Evolutionary conservation across 106 monocot genomes (phyloP).

Genomic region (Acanthochlamys bracteata): DNA sequence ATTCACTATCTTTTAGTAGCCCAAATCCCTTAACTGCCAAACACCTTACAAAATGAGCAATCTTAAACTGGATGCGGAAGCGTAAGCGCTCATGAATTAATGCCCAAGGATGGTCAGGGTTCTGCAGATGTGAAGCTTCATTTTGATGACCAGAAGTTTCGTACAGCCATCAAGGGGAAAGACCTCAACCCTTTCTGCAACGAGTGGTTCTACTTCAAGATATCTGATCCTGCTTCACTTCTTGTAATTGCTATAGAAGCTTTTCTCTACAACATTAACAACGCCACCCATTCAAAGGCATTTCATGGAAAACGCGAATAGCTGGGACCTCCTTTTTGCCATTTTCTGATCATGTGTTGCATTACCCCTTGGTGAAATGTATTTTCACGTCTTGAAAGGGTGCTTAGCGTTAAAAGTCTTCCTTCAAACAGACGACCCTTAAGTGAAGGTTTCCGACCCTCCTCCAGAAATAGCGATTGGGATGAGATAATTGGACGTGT

Average conservation of each 20-base stretch:
- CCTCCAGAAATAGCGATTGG: constrained; percentile 29
- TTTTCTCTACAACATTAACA: constrained; percentile 47
- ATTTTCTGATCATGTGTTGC: constrained; percentile 48
- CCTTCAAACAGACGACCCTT: constrained; percentile 73
- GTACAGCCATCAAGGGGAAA: constrained; percentile 58
- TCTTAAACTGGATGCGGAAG: constrained; percentile 64
- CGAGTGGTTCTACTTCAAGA: constrained; percentile 44
- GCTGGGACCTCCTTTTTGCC: constrained; percentile 70
- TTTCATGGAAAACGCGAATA: constrained; percentile 62
- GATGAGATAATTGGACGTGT: too few species aligned
- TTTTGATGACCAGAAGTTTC: constrained; percentile 68
- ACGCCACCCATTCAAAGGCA: constrained; percentile 26
- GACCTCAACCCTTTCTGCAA: constrained; percentile 35
- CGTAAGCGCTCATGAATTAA: constrained; percentile 11
- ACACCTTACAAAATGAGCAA: constrained; percentile 37
- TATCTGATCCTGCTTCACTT: constrained; percentile 52
- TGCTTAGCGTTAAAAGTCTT: constrained; percentile 14
- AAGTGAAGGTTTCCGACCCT: constrained; percentile 53
- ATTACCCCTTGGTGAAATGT: constrained; percentile 68
- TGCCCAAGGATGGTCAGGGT: constrained; percentile 81
- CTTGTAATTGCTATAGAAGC: constrained; percentile 57
- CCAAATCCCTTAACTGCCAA: background rate
- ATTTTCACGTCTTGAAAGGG: constrained; percentile 69
- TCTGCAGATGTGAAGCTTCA: constrained; percentile 60
- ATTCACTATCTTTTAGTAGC: too few species aligned